Evolutionary conservation across 2,329 filamentous ascomycete species (phyloP).

Genomic region (Camillea tinctor): DNA sequence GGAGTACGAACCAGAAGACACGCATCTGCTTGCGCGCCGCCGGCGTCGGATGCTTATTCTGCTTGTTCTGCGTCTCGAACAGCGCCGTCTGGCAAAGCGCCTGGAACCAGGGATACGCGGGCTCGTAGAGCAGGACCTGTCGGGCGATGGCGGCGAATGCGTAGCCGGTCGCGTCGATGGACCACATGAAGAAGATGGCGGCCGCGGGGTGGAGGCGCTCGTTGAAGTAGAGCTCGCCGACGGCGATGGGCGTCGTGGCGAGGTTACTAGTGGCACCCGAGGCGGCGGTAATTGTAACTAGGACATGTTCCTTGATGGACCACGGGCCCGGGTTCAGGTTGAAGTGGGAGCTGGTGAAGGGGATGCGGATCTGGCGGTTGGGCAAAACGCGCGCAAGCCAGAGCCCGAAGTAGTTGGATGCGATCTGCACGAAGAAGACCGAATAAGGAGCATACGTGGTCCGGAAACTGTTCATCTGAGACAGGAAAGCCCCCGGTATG

Average conservation of each 20-base stretch:
- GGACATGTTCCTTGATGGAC: slow-evolving; percentile 57
- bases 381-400: slow-evolving; percentile 53
- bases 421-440: slow-evolving; percentile 61
- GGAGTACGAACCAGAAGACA: slow-evolving; percentile 54
- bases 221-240: slow-evolving; percentile 58
- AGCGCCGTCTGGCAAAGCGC: slow-evolving; percentile 54
- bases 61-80: slow-evolving; percentile 56
- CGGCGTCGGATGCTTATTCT: slow-evolving; percentile 48
- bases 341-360: slow-evolving; percentile 47
- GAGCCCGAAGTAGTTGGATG: slow-evolving; percentile 52
- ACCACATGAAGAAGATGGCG: slow-evolving; percentile 59
- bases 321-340: slow-evolving; percentile 56
- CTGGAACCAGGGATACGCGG: slow-evolving; percentile 53
- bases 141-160: slow-evolving; percentile 57
- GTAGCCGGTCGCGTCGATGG: slow-evolving; percentile 58
- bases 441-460: slow-evolving; percentile 59
- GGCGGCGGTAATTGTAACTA: slow-evolving; percentile 54
- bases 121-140: slow-evolving; percentile 58
- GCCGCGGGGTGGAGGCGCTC: slow-evolving; percentile 51
- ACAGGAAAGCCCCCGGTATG: slow-evolving; percentile 56
- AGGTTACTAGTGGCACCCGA: slow-evolving; percentile 53
- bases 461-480: slow-evolving; percentile 54
- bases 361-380: slow-evolving; percentile 44
- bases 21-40: slow-evolving; percentile 53
- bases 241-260: slow-evolving; percentile 50